A percentile compares a stretch with the other conserved stretches of the same genome.
These are phyloP conservation scores for Chaetothyriales sp. DNA, from an alignment of 2,329 filamentous ascomycete genomes.

Conservation along the genomic window DNA sequence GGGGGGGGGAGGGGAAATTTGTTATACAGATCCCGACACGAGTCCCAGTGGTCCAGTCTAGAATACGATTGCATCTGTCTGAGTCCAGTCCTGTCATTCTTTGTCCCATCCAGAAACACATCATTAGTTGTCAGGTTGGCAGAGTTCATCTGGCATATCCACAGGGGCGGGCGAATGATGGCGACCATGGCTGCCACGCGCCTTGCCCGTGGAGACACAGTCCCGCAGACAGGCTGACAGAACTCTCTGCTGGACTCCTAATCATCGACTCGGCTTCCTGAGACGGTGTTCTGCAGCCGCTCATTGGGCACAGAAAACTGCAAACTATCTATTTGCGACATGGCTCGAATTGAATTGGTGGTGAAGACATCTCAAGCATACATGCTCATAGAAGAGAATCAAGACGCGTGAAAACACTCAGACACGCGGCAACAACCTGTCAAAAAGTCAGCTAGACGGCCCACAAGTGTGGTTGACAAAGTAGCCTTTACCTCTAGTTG, in stretches of 20 bases:
- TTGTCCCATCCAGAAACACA: too few species aligned
- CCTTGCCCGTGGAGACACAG: too few species aligned
- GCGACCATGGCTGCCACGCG: too few species aligned
- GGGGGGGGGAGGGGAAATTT: too few species aligned
- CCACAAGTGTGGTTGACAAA: neutral
- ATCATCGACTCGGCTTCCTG: neutral
- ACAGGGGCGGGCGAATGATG: too few species aligned
- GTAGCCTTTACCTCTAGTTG: conserved; percentile 67
- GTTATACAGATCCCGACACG: too few species aligned
- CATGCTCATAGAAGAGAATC: conserved; percentile 66
- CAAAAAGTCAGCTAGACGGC: conserved; percentile 4
- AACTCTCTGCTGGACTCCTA: neutral
- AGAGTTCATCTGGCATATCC: too few species aligned
- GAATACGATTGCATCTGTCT: too few species aligned
- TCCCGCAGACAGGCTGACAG: too few species aligned
- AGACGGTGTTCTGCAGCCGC: neutral
- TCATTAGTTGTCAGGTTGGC: too few species aligned
- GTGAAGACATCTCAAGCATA: neutral
- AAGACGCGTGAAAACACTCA: conserved; percentile 93
- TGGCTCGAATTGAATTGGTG: neutral
- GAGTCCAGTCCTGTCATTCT: too few species aligned
- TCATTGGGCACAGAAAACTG: neutral
- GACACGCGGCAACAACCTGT: conserved; percentile 73
- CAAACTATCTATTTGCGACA: neutral
- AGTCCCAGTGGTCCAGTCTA: too few species aligned